These are phyloP conservation scores for Panaeolus cyanescens DNA, from an alignment of 768 basidiomycete genomes.

Conservation along the genomic window DNA sequence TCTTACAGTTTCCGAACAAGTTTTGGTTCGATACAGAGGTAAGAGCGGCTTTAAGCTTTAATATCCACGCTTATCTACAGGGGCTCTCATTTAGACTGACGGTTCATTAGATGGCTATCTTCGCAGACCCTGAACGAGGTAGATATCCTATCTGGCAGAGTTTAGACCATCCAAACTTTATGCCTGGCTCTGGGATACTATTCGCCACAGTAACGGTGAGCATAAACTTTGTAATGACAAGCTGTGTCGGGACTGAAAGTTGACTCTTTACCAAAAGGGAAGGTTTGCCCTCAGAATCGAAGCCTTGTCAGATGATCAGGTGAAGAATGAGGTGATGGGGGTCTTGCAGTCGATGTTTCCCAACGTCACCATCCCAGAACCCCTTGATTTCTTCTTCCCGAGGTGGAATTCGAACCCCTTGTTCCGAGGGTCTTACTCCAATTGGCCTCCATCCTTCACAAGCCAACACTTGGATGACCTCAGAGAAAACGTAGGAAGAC, in stretches of 20 bases:
- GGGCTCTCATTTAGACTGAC: neutral
- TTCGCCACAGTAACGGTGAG: constrained; percentile 52
- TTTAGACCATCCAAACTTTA: constrained; percentile 56
- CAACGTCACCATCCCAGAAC: constrained; percentile 51
- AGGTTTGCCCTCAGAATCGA: constrained; percentile 64
- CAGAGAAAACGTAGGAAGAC: constrained; percentile 49
- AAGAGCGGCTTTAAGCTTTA: neutral
- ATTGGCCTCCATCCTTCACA: constrained; percentile 67
- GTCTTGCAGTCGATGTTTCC: constrained; percentile 64
- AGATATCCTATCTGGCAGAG: constrained; percentile 71
- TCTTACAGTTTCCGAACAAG: constrained; percentile 59
- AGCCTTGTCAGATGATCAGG: constrained; percentile 43
- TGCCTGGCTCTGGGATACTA: constrained; percentile 60
- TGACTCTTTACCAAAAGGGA: constrained; percentile 42
- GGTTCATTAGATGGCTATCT: constrained; percentile 49
- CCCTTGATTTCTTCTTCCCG: constrained; percentile 55
- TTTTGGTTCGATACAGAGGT: constrained; percentile 55
- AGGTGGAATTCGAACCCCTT: constrained; percentile 55
- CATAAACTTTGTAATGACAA: neutral
- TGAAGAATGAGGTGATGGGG: constrained; percentile 53
- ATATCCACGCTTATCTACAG: neutral
- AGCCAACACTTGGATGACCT: constrained; percentile 56
- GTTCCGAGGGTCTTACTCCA: constrained; percentile 65
- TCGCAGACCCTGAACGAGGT: constrained; percentile 59
- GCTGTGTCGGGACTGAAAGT: neutral